phyloP scores from a whole-genome alignment of 106 monocot genomes.

The Phalaenopsis equestris region DNA sequence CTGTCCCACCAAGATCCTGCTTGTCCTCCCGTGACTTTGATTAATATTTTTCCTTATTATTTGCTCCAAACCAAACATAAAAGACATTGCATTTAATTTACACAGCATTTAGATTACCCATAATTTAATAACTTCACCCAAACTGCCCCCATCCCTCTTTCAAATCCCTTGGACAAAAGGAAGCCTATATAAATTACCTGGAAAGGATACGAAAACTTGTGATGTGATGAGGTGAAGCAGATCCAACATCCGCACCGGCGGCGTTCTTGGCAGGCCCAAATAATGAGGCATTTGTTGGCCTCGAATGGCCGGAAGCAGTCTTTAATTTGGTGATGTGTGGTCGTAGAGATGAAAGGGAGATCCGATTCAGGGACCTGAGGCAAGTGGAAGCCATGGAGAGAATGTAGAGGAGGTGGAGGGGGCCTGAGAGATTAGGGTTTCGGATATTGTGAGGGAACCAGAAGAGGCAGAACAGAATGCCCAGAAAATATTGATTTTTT shows the following conservation, averaged over 20 bases:
- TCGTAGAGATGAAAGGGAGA: not conserved
- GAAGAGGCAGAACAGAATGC: too few relatives aligned
- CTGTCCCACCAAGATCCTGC: too few relatives aligned
- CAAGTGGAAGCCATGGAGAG: not conserved
- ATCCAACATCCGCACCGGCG: not conserved
- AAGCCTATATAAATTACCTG: not conserved
- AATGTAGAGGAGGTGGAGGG: not conserved
- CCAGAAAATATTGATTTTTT: too few relatives aligned
- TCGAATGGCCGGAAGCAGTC: not conserved
- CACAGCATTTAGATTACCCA: too few relatives aligned
- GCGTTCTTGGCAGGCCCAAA: not conserved
- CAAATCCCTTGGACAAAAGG: not conserved
- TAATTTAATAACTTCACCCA: too few relatives aligned
- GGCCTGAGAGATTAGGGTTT: not conserved
- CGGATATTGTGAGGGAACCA: not conserved
- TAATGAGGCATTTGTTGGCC: not conserved
- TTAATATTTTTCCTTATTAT: too few relatives aligned
- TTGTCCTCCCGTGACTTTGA: too few relatives aligned
- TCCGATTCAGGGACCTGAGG: not conserved
- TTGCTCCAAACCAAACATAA: too few relatives aligned
- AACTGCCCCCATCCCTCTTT: not conserved
- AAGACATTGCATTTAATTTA: too few relatives aligned
- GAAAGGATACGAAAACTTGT: not conserved
- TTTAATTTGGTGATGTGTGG: not conserved
- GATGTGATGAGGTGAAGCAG: not conserved